Percentiles rank a stretch among this genome's conserved stretches.
phyloP scores from a whole-genome alignment of 2,329 filamentous ascomycete species.

The Corniculantispora saksenae region DNA sequence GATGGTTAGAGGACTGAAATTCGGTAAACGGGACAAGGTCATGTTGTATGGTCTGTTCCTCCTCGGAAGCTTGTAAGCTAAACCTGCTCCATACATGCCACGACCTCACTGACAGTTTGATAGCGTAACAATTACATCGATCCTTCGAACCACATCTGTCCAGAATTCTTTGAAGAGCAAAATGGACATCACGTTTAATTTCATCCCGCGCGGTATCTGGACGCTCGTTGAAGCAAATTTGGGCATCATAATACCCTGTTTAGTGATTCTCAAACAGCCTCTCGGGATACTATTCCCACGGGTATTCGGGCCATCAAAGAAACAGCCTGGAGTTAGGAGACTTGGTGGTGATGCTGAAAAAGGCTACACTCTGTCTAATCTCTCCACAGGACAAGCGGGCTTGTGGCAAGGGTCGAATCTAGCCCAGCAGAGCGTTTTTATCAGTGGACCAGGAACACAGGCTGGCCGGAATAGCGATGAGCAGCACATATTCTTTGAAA shows the following conservation, averaged over 20 bases:
- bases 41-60: constrained; percentile 39
- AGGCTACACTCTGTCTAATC: not conserved
- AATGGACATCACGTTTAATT: constrained; percentile 32
- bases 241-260: constrained; percentile 40
- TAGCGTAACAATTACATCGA: constrained; percentile 37
- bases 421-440: constrained; percentile 15
- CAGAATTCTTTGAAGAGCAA: constrained; percentile 33
- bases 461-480: constrained; percentile 6
- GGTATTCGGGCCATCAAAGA: constrained; percentile 22
- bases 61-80: constrained; percentile 38
- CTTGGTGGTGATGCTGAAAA: not conserved
- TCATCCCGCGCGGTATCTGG: constrained; percentile 32
- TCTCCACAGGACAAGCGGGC: not conserved
- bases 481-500: not conserved
- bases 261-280: constrained; percentile 30
- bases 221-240: constrained; percentile 40
- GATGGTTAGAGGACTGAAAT: constrained; percentile 34
- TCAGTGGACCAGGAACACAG: constrained; percentile 9
- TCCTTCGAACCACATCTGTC: constrained; percentile 39
- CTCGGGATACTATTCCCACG: constrained; percentile 23
- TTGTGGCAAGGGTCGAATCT: constrained; percentile 13
- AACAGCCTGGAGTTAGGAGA: not conserved
- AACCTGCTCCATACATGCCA: not conserved
- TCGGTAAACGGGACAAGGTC: constrained; percentile 35
- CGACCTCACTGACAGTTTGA: not conserved